These are phyloP conservation scores for Neophaeococcomyces aloes DNA, from an alignment of 2,329 filamentous ascomycete species.

Conservation along the genomic window DNA sequence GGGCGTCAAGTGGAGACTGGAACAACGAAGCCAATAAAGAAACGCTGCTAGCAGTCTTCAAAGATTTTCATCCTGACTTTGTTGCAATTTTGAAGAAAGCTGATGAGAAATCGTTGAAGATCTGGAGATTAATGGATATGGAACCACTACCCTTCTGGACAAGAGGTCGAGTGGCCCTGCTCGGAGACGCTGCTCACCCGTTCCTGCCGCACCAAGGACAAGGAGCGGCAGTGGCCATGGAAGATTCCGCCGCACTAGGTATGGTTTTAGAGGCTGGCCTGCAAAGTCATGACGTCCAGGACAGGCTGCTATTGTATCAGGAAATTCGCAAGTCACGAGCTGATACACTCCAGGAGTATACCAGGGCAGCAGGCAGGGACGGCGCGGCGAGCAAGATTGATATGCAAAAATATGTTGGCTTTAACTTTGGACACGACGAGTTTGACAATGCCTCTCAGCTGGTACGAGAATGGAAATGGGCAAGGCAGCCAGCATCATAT, in stretches of 20 bases:
- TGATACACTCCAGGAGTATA: slow-evolving; percentile 47
- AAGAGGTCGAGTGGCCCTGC: slow-evolving; percentile 43
- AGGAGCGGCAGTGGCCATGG: slow-evolving; percentile 54
- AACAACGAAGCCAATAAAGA: slow-evolving; percentile 9
- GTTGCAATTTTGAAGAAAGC: slow-evolving; percentile 9
- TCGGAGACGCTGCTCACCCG: slow-evolving; percentile 60
- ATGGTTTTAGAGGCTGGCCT: slow-evolving; percentile 45
- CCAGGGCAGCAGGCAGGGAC: slow-evolving; percentile 44
- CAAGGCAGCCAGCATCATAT: slow-evolving; percentile 37
- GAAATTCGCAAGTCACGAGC: slow-evolving; percentile 48
- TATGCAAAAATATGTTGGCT: slow-evolving; percentile 32
- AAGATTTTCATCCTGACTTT: slow-evolving; percentile 9
- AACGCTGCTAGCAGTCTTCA: slow-evolving; percentile 9
- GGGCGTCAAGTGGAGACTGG: slow-evolving; percentile 30
- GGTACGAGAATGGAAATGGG: slow-evolving; percentile 42
- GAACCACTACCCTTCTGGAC: slow-evolving; percentile 46
- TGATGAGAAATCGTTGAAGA: slow-evolving; percentile 35
- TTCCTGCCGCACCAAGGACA: slow-evolving; percentile 56
- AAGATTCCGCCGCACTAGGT: slow-evolving; percentile 52
- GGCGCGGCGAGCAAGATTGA: slow-evolving; percentile 14
- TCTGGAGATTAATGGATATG: slow-evolving; percentile 56
- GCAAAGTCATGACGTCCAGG: slow-evolving; percentile 37
- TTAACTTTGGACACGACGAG: slow-evolving; percentile 51
- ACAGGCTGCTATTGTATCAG: slow-evolving; percentile 50
- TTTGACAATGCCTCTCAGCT: slow-evolving; percentile 43